These are phyloP conservation scores for Epipyxis sp. DNA, from an alignment of 108 stramenopile species.

Conservation along the genomic window DNA sequence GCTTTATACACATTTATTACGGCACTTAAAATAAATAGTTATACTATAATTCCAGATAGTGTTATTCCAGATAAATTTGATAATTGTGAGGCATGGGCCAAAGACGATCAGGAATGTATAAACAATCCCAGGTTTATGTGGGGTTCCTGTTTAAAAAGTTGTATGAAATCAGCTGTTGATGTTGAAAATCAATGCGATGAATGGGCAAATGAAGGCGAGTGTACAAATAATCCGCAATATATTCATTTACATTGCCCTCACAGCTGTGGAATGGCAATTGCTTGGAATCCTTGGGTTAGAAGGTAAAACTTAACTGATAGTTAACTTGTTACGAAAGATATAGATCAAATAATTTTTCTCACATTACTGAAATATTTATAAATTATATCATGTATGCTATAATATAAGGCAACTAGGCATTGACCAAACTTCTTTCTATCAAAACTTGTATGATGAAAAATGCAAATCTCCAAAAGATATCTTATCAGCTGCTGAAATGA, in stretches of 20 bases:
- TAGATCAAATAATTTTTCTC: too few species aligned
- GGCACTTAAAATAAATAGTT: too few species aligned
- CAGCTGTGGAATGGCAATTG: background rate
- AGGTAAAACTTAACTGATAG: too few species aligned
- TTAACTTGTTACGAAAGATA: too few species aligned
- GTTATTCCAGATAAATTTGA: background rate
- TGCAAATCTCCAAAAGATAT: background rate
- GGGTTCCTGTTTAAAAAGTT: constrained; percentile 9
- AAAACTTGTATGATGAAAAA: background rate
- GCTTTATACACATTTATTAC: too few species aligned
- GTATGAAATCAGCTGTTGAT: constrained; percentile 7
- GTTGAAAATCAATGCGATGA: background rate
- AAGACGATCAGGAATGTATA: constrained; percentile 2
- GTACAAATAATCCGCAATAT: constrained; percentile 1
- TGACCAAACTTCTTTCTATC: background rate
- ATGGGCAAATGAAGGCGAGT: constrained; percentile 28
- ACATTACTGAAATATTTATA: too few species aligned
- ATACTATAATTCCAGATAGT: too few species aligned
- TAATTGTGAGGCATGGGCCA: constrained; percentile 10
- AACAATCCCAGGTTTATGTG: constrained; percentile 30
- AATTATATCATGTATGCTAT: too few species aligned
- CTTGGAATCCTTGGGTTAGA: constrained; percentile 19
- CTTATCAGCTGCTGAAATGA: background rate
- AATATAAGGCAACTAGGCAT: background rate
- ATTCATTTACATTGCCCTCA: constrained; percentile 25